Conservation (phyloP, 2,329 filamentous ascomycete genomes). For the Pyrenochaeta sp. region DNA sequence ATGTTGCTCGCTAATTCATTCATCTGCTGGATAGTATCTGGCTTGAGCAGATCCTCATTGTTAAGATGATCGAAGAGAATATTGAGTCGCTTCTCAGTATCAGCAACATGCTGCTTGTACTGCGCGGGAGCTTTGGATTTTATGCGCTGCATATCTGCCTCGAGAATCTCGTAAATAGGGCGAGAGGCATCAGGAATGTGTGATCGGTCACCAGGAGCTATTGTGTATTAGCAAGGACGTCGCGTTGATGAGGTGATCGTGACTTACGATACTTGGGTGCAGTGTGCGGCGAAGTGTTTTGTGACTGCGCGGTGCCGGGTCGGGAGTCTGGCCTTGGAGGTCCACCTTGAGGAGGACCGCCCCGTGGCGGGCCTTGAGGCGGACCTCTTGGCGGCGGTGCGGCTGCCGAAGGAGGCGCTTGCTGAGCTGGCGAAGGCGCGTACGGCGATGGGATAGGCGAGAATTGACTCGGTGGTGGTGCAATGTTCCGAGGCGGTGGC, state of each 20-base stretch:
- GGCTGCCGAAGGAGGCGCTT: slow-evolving; percentile 49
- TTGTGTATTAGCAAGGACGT: slow-evolving; percentile 27
- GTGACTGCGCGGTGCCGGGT: slow-evolving; percentile 60
- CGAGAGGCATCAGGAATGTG: slow-evolving; percentile 83
- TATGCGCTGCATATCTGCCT: slow-evolving; percentile 85
- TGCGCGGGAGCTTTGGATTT: slow-evolving; percentile 84
- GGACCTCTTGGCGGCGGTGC: slow-evolving; percentile 54
- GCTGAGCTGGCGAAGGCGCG: slow-evolving; percentile 40
- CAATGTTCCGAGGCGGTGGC: slow-evolving; percentile 53
- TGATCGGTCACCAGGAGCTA: slow-evolving; percentile 79
- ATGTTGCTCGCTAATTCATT: slow-evolving; percentile 61
- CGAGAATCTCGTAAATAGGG: slow-evolving; percentile 82
- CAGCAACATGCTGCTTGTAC: slow-evolving; percentile 88
- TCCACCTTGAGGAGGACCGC: slow-evolving; percentile 49
- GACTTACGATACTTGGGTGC: slow-evolving; percentile 75
- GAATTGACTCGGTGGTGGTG: slow-evolving; percentile 52
- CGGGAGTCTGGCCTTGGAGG: slow-evolving; percentile 52
- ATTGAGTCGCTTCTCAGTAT: slow-evolving; percentile 90
- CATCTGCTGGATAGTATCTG: slow-evolving; percentile 76
- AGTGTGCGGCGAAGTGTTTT: slow-evolving; percentile 55
- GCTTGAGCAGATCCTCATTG: slow-evolving; percentile 88
- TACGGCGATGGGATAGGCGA: slow-evolving; percentile 34
- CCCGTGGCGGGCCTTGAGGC: slow-evolving; percentile 54
- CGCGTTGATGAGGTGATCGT: background rate
- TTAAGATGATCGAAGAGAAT: slow-evolving; percentile 98